These are phyloP conservation scores for Nigrospora oryzae DNA, from an alignment of 2,329 filamentous ascomycete species.

Conservation along the genomic window DNA sequence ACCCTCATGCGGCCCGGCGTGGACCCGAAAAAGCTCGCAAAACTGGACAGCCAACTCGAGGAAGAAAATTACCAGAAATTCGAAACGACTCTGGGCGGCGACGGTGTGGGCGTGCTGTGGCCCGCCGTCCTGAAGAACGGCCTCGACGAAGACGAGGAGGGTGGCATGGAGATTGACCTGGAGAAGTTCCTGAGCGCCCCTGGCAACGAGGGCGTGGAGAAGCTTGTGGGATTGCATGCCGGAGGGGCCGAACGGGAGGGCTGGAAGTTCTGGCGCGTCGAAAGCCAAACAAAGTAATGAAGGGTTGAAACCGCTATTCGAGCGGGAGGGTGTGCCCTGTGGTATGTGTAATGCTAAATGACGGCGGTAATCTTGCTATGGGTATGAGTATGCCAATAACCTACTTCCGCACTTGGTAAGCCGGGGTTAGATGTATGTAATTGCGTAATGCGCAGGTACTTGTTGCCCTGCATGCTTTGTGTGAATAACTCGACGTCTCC, in stretches of 20 bases:
- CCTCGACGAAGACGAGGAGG: slow-evolving; percentile 65
- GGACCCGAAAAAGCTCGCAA: slow-evolving; percentile 44
- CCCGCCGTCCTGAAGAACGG: slow-evolving; percentile 85
- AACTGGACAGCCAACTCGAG: slow-evolving; percentile 57
- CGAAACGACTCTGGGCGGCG: slow-evolving; percentile 81
- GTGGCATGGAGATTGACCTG: slow-evolving; percentile 86
- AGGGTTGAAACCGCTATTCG: too few relatives aligned
- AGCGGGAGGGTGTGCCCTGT: too few relatives aligned
- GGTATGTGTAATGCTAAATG: too few relatives aligned
- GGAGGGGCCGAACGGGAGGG: slow-evolving; percentile 62
- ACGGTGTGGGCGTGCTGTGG: slow-evolving; percentile 90
- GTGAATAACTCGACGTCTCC: too few relatives aligned
- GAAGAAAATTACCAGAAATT: slow-evolving; percentile 75
- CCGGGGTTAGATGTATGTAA: too few relatives aligned
- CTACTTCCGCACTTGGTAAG: too few relatives aligned
- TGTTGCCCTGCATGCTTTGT: too few relatives aligned
- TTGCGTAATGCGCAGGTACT: too few relatives aligned
- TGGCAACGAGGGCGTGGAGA: slow-evolving; percentile 78
- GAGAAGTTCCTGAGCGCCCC: slow-evolving; percentile 76
- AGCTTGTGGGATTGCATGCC: slow-evolving; percentile 71
- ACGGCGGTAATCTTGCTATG: too few relatives aligned
- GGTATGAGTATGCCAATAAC: too few relatives aligned
- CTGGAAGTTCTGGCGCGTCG: slow-evolving; percentile 80
- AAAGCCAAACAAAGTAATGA: slow-evolving; percentile 22
- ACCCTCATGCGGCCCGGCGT: slow-evolving; percentile 70